Base-by-base conservation (phyloP, 768 basidiomycete genomes). In the Boletus reticulatus region DNA sequence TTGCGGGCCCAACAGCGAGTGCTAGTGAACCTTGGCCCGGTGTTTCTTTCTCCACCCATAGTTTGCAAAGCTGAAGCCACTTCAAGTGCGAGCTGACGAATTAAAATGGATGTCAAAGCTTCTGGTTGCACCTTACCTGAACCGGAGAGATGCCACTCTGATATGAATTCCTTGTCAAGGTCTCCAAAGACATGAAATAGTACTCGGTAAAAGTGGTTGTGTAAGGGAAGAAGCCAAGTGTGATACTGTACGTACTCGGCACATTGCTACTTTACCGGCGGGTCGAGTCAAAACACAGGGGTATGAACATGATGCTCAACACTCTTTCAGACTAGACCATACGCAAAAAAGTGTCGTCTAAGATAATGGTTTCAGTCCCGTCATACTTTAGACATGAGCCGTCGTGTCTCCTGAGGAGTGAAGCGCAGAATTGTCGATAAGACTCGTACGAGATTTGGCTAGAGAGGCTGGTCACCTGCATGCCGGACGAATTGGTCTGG, bases 371-470 rank as follows among this genome's bases (percentile, higher is more conserved):
- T 56, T 59, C 36, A 44, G 32, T 22, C 32, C 20, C 16, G 37
- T 69, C 73, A 88, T 32, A 94, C 88, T 77, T 95, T 97, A 10
- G 95, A 86, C 55, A 94, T 82, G 38, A 98, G 77, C 43, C 95
- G 78, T 29, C 96, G 80, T 4, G 92, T 92, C 71, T 98, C 96
- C 64, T 95, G 91, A 2, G 96, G 96, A 2, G 96, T 98, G 65
- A 99, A 98, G 39, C 84, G 89, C 38, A 98, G 72, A 47, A 98
- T 94, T 38, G 93, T 94, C 1, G 94, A 94, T 42, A 98, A 70
- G 3, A 99, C 95, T 52, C 88, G 83, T 27, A 98, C 85, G 32
- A 99, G 84, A 63, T 94, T 92, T 0, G 94, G 91, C 89, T 94
- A 56, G 11, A 19, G 43, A 48, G 12, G 24, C 65, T 14, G 55